Evolutionary conservation across 192 early-diverging fungal species (phyloP).

Genomic region (Coemansia sp.): DNA sequence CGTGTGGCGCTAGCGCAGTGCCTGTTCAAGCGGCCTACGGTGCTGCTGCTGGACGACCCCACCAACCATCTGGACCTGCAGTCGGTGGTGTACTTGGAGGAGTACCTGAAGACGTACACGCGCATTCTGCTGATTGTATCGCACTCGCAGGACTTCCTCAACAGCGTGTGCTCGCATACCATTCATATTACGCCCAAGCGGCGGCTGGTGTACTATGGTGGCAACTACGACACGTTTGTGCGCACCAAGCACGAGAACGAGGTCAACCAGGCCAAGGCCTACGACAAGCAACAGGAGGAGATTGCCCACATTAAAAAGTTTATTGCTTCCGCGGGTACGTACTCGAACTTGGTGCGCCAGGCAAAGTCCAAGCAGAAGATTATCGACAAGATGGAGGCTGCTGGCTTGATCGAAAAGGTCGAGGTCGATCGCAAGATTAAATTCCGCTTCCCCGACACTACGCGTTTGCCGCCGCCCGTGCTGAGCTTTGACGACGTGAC

Average conservation of each 20-base stretch:
- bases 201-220: slow-evolving; percentile 89
- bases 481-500: slow-evolving; percentile 87
- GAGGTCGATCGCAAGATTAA: slow-evolving; percentile 69
- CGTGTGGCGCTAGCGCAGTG: slow-evolving; percentile 94
- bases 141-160: slow-evolving; percentile 94
- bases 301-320: slow-evolving; percentile 99
- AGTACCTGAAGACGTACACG: slow-evolving; percentile 74
- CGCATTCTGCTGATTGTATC: slow-evolving; percentile 85
- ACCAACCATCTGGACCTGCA: slow-evolving; percentile 90
- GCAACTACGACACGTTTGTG: slow-evolving; percentile 96
- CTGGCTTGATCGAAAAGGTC: slow-evolving; percentile 94
- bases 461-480: slow-evolving; percentile 92
- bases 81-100: slow-evolving; percentile 82
- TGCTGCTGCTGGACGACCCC: slow-evolving; percentile 90
- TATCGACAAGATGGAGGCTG: slow-evolving; percentile 99
- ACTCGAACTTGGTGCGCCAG: slow-evolving; percentile 96
- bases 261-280: slow-evolving; percentile 99
- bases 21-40: slow-evolving; percentile 89
- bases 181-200: slow-evolving; percentile 88
- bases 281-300: slow-evolving; percentile 98
- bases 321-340: slow-evolving; percentile 98
- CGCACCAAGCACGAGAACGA: slow-evolving; percentile 93
- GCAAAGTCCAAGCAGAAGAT: slow-evolving; percentile 99
- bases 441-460: slow-evolving; percentile 84
- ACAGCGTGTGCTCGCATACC: slow-evolving; percentile 94